Conservation (phyloP, 2,329 filamentous ascomycete species). For the Penicillium aurantiogriseum region DNA sequence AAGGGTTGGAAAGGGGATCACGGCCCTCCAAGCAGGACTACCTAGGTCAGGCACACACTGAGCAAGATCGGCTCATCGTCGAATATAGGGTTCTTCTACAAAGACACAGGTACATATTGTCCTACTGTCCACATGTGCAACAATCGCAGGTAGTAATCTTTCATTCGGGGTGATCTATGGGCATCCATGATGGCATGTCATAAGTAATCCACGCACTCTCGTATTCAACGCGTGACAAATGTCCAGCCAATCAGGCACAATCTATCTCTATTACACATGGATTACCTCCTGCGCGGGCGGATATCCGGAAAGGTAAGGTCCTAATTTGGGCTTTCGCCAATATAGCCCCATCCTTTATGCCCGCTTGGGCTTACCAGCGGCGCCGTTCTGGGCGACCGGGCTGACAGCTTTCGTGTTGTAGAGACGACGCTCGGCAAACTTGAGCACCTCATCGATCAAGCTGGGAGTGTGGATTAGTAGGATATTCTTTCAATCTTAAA, state of each 20-base stretch:
- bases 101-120: not conserved
- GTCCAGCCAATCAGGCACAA: not conserved
- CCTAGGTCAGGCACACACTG: not conserved
- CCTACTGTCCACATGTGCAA: not conserved
- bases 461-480: conserved; percentile 44
- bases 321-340: conserved; percentile 1
- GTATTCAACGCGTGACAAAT: not conserved
- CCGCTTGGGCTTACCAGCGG: conserved; percentile 36
- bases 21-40: not conserved
- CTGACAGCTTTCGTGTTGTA: conserved; percentile 44
- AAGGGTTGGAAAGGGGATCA: not conserved
- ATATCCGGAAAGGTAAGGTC: not conserved
- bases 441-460: conserved; percentile 79
- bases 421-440: conserved; percentile 68
- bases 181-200: conserved; percentile 6
- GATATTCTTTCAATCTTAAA: not conserved
- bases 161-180: conserved; percentile 11
- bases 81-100: not conserved
- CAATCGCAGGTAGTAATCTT: not conserved
- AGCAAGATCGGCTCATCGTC: not conserved
- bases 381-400: conserved; percentile 29
- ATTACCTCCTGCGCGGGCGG: not conserved
- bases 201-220: not conserved
- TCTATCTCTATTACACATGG: conserved; percentile 8
- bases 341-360: conserved; percentile 25